Percentiles rank a stretch among this genome's conserved stretches.
These are phyloP conservation scores for Pisolithus thermaeus DNA, from an alignment of 1,284 basidiomycete genomes.

Conservation along the genomic window DNA sequence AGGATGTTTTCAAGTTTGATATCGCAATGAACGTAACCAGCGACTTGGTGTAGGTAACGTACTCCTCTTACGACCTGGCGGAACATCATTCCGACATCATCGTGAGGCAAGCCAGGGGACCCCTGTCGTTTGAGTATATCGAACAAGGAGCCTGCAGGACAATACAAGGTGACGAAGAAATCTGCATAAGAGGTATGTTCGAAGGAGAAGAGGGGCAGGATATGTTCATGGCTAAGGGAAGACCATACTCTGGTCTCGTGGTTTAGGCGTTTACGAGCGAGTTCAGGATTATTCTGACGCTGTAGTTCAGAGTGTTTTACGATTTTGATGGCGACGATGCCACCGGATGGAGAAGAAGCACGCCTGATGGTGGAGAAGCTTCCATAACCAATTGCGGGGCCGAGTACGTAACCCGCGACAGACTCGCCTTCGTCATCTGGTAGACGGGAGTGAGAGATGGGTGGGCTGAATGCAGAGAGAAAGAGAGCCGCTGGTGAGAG, in stretches of 20 bases:
- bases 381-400: slow-evolving; percentile 74
- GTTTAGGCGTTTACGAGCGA: slow-evolving; percentile 54
- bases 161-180: slow-evolving; percentile 80
- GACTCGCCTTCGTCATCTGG: slow-evolving; percentile 57
- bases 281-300: slow-evolving; percentile 42
- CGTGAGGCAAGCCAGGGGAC: slow-evolving; percentile 55
- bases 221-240: slow-evolving; percentile 66
- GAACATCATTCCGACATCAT: slow-evolving; percentile 86
- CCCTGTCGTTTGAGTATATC: slow-evolving; percentile 78
- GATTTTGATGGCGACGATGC: slow-evolving; percentile 78
- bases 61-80: slow-evolving; percentile 85
- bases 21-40: slow-evolving; percentile 81
- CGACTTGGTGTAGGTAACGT: slow-evolving; percentile 79
- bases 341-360: slow-evolving; percentile 63
- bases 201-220: slow-evolving; percentile 76
- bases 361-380: slow-evolving; percentile 84
- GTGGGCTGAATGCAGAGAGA: slow-evolving; percentile 59
- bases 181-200: slow-evolving; percentile 64
- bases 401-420: slow-evolving; percentile 72
- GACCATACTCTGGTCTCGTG: slow-evolving; percentile 82
- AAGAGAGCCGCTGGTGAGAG: slow-evolving; percentile 75
- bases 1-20: slow-evolving; percentile 97
- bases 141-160: slow-evolving; percentile 81
- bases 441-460: slow-evolving; percentile 19
- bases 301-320: slow-evolving; percentile 53